Conservation (phyloP, 345 rosid species). For the Salix udensis region DNA sequence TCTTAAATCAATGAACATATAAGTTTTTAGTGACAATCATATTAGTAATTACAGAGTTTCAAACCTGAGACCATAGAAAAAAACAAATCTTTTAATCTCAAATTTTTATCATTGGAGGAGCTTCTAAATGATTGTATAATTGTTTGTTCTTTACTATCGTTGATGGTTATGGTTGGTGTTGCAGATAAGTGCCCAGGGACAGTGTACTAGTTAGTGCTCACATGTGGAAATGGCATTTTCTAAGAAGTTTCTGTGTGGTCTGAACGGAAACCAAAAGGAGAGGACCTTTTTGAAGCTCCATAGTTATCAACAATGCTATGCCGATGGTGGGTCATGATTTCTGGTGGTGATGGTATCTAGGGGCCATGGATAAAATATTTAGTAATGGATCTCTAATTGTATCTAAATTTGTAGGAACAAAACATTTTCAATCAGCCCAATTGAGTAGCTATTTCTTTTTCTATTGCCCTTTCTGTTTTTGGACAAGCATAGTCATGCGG, state of each 20-base stretch:
- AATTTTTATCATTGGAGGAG: accelerated
- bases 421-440: not conserved
- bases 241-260: not conserved
- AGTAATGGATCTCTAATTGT: not conserved
- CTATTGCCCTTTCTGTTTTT: not conserved
- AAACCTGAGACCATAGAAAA: accelerated
- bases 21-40: accelerated
- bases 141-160: not conserved
- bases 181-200: not conserved
- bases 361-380: not conserved
- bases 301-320: not conserved
- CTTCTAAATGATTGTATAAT: too few species aligned
- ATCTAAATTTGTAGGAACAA: not conserved
- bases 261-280: not conserved
- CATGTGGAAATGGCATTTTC: not conserved
- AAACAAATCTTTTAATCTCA: too few species aligned
- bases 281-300: not conserved
- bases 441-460: not conserved
- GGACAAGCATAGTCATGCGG: constrained; percentile 22
- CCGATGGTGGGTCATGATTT: not conserved
- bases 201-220: not conserved
- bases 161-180: not conserved
- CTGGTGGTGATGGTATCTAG: not conserved
- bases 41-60: accelerated
- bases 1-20: too few species aligned